phyloP scores from a whole-genome alignment of 2,329 filamentous ascomycete species.

The Alternaria viburni region DNA sequence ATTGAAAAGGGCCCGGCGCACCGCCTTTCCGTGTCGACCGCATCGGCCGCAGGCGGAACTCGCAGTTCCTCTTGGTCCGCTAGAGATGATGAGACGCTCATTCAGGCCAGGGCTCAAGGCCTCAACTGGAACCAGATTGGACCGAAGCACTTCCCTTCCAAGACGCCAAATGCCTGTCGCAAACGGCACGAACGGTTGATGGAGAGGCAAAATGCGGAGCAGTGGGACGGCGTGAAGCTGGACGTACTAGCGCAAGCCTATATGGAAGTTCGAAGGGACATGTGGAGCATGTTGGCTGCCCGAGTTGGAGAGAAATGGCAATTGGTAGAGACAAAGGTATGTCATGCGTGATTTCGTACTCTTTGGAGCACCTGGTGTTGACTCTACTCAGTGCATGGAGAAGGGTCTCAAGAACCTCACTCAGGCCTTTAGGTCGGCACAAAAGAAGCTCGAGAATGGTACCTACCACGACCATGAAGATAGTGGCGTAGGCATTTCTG shows the following conservation, averaged over 20 bases:
- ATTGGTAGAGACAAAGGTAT: conserved; percentile 81
- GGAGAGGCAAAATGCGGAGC: conserved; percentile 73
- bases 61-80: conserved; percentile 67
- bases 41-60: conserved; percentile 36
- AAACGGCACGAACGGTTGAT: conserved; percentile 87
- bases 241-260: conserved; percentile 79
- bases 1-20: conserved; percentile 44
- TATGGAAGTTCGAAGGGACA: conserved; percentile 78
- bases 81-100: conserved; percentile 75
- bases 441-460: conserved; percentile 64
- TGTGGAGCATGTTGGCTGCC: conserved; percentile 78
- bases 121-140: conserved; percentile 87
- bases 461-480: conserved; percentile 64
- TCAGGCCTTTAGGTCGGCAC: conserved; percentile 69
- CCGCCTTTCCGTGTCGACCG: conserved; percentile 41
- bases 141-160: conserved; percentile 74
- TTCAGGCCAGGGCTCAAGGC: conserved; percentile 73
- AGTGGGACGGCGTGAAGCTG: conserved; percentile 79
- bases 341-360: neutral
- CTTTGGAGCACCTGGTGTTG: conserved; percentile 10
- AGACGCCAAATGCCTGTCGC: conserved; percentile 82
- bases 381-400: conserved; percentile 72
- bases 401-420: conserved; percentile 83
- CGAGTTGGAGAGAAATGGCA: conserved; percentile 62
- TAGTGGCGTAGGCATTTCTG: conserved; percentile 68